These are phyloP conservation scores for Kwoniella mangroviensis DNA, from an alignment of 768 basidiomycete species.

Conservation along the genomic window DNA sequence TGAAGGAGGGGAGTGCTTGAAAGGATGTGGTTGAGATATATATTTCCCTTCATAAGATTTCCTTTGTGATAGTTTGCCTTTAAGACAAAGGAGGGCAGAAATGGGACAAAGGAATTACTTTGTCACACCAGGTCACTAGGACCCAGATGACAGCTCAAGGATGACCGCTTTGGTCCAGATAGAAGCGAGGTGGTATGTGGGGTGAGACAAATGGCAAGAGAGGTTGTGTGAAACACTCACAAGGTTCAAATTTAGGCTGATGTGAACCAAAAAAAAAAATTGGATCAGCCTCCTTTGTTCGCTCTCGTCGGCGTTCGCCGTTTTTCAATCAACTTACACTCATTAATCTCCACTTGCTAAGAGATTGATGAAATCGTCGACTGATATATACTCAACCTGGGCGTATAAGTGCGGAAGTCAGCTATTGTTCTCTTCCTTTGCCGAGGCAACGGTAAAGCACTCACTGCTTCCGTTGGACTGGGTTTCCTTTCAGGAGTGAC, in stretches of 20 bases:
- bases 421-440: not conserved
- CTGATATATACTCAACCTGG: not conserved
- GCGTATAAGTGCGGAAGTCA: not conserved
- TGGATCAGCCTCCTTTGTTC: slow-evolving; percentile 3
- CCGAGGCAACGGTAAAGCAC: not conserved
- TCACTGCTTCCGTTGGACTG: slow-evolving; percentile 6
- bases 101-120: no score
- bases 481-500: slow-evolving; percentile 29
- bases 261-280: not conserved
- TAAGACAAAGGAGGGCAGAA: no score
- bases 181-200: not conserved
- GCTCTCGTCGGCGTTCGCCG: not conserved
- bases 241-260: not conserved
- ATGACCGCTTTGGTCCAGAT: not conserved
- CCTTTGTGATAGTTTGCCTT: no score
- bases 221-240: not conserved
- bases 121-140: no score
- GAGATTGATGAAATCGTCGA: not conserved
- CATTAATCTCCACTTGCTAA: not conserved
- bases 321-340: not conserved
- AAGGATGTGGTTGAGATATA: no score
- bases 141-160: not conserved
- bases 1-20: no score
- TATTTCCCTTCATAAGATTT: no score
- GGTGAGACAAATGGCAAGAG: not conserved